These are phyloP conservation scores for Neonectria ditissima DNA, from an alignment of 2,329 filamentous ascomycete genomes.

Conservation along the genomic window DNA sequence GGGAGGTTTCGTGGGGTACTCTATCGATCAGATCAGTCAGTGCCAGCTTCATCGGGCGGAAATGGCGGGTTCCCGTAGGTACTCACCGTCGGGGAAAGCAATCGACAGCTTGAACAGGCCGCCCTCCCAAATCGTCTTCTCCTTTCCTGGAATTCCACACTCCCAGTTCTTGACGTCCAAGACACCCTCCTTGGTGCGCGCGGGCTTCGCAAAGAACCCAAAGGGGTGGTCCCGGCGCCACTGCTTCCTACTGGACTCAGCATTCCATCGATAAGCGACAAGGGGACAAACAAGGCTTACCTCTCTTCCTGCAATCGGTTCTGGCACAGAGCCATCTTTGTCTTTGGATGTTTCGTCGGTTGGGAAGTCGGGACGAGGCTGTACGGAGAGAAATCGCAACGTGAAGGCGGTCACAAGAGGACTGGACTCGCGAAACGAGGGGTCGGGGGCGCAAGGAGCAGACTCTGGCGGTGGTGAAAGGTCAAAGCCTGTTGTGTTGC, in stretches of 20 bases:
- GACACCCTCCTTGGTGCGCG: constrained; percentile 81
- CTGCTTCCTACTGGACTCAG: constrained; percentile 76
- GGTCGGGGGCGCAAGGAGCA: constrained; percentile 10
- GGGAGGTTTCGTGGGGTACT: constrained; percentile 98
- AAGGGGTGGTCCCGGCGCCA: constrained; percentile 98
- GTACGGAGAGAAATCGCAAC: constrained; percentile 16
- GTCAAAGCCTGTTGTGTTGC: constrained; percentile 2
- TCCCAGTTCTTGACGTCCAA: constrained; percentile 97
- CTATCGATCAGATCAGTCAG: constrained; percentile 58
- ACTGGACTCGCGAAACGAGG: constrained; percentile 19
- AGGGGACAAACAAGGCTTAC: constrained; percentile 59
- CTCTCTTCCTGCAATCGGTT: constrained; percentile 90
- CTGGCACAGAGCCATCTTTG: constrained; percentile 84
- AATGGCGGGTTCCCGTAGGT: constrained; percentile 6
- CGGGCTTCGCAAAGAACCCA: constrained; percentile 93
- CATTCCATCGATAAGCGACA: constrained; percentile 6
- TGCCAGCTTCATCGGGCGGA: constrained; percentile 15
- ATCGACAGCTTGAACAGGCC: constrained; percentile 95
- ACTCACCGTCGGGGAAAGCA: constrained; percentile 89
- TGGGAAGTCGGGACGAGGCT: constrained; percentile 12
- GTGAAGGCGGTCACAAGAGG: constrained; percentile 24
- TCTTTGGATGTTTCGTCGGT: constrained; percentile 8
- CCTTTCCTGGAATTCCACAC: constrained; percentile 94
- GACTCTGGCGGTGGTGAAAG: constrained; percentile 1
- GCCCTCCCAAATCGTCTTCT: constrained; percentile 98